These are phyloP conservation scores for Curvularia sp. DNA, from an alignment of 2,329 filamentous ascomycete species.

Conservation along the genomic window DNA sequence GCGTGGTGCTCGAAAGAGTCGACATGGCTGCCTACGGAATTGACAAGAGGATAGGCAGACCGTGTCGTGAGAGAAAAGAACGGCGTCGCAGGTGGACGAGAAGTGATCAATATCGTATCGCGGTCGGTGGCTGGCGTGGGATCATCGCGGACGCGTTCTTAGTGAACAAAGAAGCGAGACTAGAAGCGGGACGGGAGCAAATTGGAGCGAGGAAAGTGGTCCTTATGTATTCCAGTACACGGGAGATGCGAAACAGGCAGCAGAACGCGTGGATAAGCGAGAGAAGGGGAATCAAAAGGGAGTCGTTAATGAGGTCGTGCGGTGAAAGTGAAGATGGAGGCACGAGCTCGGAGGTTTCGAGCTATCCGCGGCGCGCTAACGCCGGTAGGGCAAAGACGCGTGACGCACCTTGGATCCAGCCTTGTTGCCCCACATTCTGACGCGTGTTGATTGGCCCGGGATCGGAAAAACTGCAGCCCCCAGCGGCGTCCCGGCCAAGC, in stretches of 20 bases:
- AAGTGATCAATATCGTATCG: conserved; percentile 38
- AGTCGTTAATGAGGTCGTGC: conserved; percentile 23
- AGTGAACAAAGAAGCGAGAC: conserved; percentile 28
- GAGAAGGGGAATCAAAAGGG: conserved; percentile 23
- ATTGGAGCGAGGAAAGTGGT: conserved; percentile 10
- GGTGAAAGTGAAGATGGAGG: conserved; percentile 22
- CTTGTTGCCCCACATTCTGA: conserved; percentile 4
- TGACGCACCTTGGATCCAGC: conserved; percentile 27
- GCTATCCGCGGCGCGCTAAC: conserved; percentile 26
- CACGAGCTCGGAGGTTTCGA: conserved; percentile 32
- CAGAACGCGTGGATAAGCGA: conserved; percentile 22
- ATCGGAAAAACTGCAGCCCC: conserved; percentile 28
- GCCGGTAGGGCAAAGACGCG: conserved; percentile 25
- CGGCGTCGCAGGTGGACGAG: conserved; percentile 30
- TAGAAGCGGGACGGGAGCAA: conserved; percentile 16
- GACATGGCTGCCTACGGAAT: conserved; percentile 42
- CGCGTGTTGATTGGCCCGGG: conserved; percentile 37
- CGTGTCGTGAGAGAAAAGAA: conserved; percentile 26
- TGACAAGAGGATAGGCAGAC: conserved; percentile 23
- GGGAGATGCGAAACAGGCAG: conserved; percentile 22
- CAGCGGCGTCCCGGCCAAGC: conserved; percentile 22
- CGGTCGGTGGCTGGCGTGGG: conserved; percentile 47
- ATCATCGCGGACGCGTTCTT: conserved; percentile 47
- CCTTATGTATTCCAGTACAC: conserved; percentile 10
- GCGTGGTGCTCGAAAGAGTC: conserved; percentile 35